These are phyloP conservation scores for Neurospora crassa DNA, from an alignment of 2,329 filamentous ascomycete genomes.

Conservation along the genomic window DNA sequence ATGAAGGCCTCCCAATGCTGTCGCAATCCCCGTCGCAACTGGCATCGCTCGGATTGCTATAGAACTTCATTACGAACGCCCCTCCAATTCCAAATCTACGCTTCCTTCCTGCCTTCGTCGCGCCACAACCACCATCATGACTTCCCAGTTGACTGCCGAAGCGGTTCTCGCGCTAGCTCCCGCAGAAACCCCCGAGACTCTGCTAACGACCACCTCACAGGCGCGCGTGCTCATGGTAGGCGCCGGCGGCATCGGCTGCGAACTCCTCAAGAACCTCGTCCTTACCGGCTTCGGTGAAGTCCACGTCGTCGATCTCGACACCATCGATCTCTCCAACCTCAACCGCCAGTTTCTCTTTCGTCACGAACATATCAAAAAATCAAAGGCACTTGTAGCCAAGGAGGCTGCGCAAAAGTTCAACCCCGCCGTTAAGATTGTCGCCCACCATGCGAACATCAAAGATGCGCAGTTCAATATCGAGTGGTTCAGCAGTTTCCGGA, in stretches of 20 bases:
- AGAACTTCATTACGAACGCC: neutral
- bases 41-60: neutral
- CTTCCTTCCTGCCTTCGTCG: neutral
- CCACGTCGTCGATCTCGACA: slow-evolving; percentile 93
- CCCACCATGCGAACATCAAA: slow-evolving; percentile 93
- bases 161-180: neutral
- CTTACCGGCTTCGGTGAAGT: slow-evolving; percentile 87
- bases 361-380: slow-evolving; percentile 94
- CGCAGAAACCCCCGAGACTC: neutral
- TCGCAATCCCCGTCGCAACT: neutral
- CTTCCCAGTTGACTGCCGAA: slow-evolving; percentile 4
- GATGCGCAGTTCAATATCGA: slow-evolving; percentile 74
- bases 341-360: slow-evolving; percentile 97
- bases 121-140: slow-evolving; percentile 1
- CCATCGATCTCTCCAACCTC: slow-evolving; percentile 93
- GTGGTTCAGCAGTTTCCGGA: slow-evolving; percentile 74
- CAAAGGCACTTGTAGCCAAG: slow-evolving; percentile 89
- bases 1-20: neutral
- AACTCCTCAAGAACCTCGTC: slow-evolving; percentile 92
- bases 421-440: slow-evolving; percentile 73
- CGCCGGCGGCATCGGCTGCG: slow-evolving; percentile 93
- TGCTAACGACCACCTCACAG: slow-evolving; percentile 40
- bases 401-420: slow-evolving; percentile 89
- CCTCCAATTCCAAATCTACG: neutral
- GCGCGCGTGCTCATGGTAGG: slow-evolving; percentile 87